Percentiles rank a stretch among this genome's conserved stretches.
Conservation (phyloP, 1,139 yeast species). For the Nakaseomyces bracarensis region DNA sequence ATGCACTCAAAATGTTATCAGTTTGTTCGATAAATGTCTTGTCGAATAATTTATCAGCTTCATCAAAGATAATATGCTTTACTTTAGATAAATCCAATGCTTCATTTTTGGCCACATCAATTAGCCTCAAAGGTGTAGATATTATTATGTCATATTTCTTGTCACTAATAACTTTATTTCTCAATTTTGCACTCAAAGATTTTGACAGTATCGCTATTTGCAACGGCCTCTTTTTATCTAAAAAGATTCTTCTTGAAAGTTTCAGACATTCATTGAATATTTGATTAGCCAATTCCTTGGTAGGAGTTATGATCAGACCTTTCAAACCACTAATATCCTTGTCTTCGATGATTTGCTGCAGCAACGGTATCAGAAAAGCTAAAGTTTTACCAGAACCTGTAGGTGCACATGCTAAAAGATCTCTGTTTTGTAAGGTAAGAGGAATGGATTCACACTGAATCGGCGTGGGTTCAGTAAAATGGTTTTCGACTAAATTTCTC, state of each 20-base stretch:
- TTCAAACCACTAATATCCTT: conserved; percentile 42
- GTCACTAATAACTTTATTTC: conserved; percentile 47
- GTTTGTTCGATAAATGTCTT: conserved; percentile 88
- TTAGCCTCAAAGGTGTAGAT: conserved; percentile 80
- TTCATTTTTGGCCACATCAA: conserved; percentile 64
- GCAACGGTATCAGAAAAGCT: conserved; percentile 76
- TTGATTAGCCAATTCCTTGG: conserved; percentile 85
- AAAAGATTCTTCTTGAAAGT: conserved; percentile 38
- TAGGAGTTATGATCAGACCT: conserved; percentile 83
- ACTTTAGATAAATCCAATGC: conserved; percentile 53
- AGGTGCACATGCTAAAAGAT: conserved; percentile 82
- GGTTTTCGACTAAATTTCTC: conserved; percentile 56
- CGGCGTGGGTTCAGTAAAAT: conserved; percentile 81
- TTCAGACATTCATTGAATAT: conserved; percentile 62
- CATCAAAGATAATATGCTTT: conserved; percentile 77
- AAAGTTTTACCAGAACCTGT: conserved; percentile 91
- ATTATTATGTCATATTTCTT: conserved; percentile 73
- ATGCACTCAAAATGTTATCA: conserved; percentile 68
- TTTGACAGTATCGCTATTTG: conserved; percentile 66
- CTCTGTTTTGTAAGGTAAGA: conserved; percentile 52
- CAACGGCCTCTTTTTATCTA: conserved; percentile 41
- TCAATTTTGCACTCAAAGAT: conserved; percentile 63
- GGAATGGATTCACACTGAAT: conserved; percentile 87
- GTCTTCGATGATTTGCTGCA: conserved; percentile 43
- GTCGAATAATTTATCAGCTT: conserved; percentile 91